Percentiles rank a stretch among this genome's conserved stretches.
These are phyloP conservation scores for Sistotremastrum niveocremeum DNA, from an alignment of 768 basidiomycete species.

Conservation along the genomic window DNA sequence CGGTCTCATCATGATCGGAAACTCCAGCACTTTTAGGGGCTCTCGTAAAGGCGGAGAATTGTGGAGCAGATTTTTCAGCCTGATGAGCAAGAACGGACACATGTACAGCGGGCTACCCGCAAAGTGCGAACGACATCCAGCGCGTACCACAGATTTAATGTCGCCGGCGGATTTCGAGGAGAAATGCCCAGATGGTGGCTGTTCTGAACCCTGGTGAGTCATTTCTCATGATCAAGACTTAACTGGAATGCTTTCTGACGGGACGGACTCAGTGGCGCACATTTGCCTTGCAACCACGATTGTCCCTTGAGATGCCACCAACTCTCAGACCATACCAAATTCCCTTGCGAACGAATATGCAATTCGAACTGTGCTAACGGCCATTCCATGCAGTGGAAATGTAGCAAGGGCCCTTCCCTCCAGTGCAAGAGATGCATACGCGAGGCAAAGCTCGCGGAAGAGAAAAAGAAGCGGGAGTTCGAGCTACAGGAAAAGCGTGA, in stretches of 20 bases:
- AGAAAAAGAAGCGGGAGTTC: constrained; percentile 27
- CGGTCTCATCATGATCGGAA: constrained; percentile 53
- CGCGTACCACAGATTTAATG: constrained; percentile 23
- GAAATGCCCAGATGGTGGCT: constrained; percentile 50
- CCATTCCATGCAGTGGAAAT: constrained; percentile 32
- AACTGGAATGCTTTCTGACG: no score
- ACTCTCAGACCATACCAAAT: constrained; percentile 37
- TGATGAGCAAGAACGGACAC: constrained; percentile 29
- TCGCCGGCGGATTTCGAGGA: constrained; percentile 34
- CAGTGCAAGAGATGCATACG: constrained; percentile 36
- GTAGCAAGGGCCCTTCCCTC: constrained; percentile 23
- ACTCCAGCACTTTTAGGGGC: constrained; percentile 40
- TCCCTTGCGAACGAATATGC: constrained; percentile 30
- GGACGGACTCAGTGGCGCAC: constrained; percentile 25
- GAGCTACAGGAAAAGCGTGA: constrained; percentile 32
- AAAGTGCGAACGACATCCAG: constrained; percentile 42
- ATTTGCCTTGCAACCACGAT: constrained; percentile 38
- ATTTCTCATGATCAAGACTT: neutral
- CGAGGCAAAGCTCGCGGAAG: constrained; percentile 26
- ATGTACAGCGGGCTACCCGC: constrained; percentile 49
- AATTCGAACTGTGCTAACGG: constrained; percentile 27
- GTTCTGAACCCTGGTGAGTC: constrained; percentile 42
- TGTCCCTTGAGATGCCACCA: constrained; percentile 55
- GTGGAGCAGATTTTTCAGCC: constrained; percentile 36
- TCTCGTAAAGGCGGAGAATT: constrained; percentile 36